Percentiles rank a stretch among this genome's conserved stretches.
These are phyloP conservation scores for Rhinocladiella mackenziei DNA, from an alignment of 2,329 filamentous ascomycete genomes.

Conservation along the genomic window DNA sequence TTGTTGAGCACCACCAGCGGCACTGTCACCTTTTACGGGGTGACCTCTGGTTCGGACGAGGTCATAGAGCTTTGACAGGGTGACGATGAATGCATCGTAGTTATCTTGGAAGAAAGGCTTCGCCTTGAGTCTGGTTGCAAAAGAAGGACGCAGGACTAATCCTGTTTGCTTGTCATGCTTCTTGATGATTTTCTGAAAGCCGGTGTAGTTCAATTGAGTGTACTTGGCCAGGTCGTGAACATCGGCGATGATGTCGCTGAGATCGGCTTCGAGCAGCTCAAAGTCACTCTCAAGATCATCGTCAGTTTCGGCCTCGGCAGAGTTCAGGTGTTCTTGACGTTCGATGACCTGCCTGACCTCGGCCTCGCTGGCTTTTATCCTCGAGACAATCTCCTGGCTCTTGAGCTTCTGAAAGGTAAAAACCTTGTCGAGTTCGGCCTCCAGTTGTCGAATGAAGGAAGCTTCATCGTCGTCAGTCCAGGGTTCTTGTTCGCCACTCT, in stretches of 20 bases:
- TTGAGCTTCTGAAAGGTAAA: constrained; percentile 97
- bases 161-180: constrained; percentile 98
- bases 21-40: constrained; percentile 84
- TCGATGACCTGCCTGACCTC: constrained; percentile 86
- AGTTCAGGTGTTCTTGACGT: constrained; percentile 57
- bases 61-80: constrained; percentile 92
- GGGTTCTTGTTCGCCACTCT: constrained; percentile 52
- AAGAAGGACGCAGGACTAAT: constrained; percentile 93
- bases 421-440: constrained; percentile 93
- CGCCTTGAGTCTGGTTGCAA: constrained; percentile 86
- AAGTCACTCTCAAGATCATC: constrained; percentile 76
- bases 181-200: constrained; percentile 99
- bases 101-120: constrained; percentile 99
- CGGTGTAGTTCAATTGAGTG: constrained; percentile 96
- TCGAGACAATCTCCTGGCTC: constrained; percentile 87
- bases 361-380: constrained; percentile 80
- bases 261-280: constrained; percentile 83
- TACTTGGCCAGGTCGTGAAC: constrained; percentile 98
- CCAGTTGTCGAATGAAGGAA: constrained; percentile 78
- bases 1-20: constrained; percentile 86
- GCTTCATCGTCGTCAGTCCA: constrained; percentile 94
- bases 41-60: constrained; percentile 88
- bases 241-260: constrained; percentile 97
- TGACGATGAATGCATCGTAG: constrained; percentile 92
- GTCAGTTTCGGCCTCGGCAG: constrained; percentile 34